A percentile compares a stretch with the other conserved stretches of the same genome.
Evolutionary conservation across 2,329 filamentous ascomycete genomes (phyloP).

Genomic region (Hirsutella rhossiliensis): DNA sequence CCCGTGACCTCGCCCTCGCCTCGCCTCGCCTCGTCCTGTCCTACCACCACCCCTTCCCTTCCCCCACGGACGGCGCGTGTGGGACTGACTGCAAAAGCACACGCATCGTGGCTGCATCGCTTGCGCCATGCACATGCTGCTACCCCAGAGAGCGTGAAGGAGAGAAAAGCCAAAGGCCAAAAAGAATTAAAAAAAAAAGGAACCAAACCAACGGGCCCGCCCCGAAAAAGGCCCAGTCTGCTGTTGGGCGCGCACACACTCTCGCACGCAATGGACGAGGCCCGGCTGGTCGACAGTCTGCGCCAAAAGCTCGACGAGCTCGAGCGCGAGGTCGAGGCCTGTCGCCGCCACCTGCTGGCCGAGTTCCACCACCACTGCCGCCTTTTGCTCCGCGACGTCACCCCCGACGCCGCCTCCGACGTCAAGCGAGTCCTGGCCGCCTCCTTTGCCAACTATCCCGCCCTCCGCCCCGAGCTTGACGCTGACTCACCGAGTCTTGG

Average conservation of each 20-base stretch:
- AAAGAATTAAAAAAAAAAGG: too few species aligned
- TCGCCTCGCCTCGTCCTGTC: too few species aligned
- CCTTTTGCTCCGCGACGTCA: conserved; percentile 34
- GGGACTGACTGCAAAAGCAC: not conserved
- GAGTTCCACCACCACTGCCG: conserved; percentile 45
- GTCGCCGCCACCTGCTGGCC: conserved; percentile 42
- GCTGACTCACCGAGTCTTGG: conserved; percentile 26
- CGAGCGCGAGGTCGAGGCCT: conserved; percentile 42
- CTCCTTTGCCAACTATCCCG: conserved; percentile 31
- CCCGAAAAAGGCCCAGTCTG: too few species aligned
- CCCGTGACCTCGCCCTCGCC: not conserved
- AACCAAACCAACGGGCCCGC: too few species aligned
- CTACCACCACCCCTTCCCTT: not conserved
- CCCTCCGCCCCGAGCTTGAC: conserved; percentile 26
- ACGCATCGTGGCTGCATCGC: not conserved
- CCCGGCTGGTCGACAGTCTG: conserved; percentile 38
- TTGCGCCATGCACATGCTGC: not conserved
- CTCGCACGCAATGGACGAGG: conserved; percentile 23
- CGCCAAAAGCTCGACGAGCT: conserved; percentile 42
- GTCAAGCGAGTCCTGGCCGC: conserved; percentile 34
- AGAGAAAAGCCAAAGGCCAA: too few species aligned
- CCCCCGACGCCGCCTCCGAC: conserved; percentile 31
- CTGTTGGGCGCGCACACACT: too few species aligned
- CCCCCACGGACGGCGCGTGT: not conserved
- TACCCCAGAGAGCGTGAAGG: too few species aligned